A percentile compares a stretch with the other conserved stretches of the same genome.
phyloP scores from a whole-genome alignment of 202 grass and related monocot species.

The Cymbopogon flexuosus region DNA sequence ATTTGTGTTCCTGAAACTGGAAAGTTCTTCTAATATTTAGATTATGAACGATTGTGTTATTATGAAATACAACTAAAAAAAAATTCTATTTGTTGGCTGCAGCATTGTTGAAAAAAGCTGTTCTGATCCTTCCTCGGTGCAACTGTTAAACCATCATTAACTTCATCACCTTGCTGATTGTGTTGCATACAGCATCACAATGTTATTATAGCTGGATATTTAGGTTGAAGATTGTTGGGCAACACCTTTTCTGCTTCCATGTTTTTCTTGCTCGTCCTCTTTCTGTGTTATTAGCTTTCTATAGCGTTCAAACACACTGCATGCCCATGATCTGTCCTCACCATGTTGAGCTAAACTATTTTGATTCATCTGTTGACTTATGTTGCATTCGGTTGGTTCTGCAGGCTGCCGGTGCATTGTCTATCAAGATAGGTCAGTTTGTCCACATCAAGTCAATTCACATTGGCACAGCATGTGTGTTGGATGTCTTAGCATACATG shows the following conservation, averaged over 20 bases:
- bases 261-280: slow-evolving; percentile 1
- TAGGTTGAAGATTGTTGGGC: not conserved
- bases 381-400: slow-evolving; percentile 41
- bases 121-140: not conserved
- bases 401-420: slow-evolving; percentile 95
- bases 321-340: not conserved
- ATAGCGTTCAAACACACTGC: not conserved
- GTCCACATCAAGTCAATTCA: not conserved
- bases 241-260: not conserved
- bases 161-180: not conserved
- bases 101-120: not conserved
- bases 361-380: slow-evolving; percentile 21
- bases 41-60: not conserved
- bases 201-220: not conserved
- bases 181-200: not conserved
- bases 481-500: not conserved
- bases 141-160: not conserved
- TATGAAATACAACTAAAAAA: not conserved
- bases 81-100: not conserved
- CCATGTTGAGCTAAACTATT: not conserved
- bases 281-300: not conserved
- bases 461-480: not conserved
- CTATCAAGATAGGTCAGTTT: slow-evolving; percentile 85
- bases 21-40: not conserved
- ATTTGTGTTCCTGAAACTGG: not conserved